Base-by-base conservation (phyloP, 1,284 basidiomycete genomes). In the Lentinula novae-zelandiae region DNA sequence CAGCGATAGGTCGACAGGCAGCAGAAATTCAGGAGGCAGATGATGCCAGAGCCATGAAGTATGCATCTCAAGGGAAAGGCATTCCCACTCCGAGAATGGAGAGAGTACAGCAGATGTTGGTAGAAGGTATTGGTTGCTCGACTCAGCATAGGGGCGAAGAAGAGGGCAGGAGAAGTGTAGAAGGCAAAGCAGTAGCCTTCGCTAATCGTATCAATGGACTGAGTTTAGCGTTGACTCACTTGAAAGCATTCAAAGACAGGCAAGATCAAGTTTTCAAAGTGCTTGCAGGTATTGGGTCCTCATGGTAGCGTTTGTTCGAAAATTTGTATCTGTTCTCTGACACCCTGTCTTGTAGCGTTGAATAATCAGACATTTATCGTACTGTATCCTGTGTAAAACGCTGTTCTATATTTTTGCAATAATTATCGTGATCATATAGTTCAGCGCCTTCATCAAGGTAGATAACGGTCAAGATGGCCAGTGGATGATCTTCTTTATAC, bases 221-320 rank as follows among this genome's bases (percentile, higher is more conserved):
- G 5, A 86, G 87, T 64, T 67, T 93, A 60, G 79, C 78, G 0
- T 83, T 92, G 81, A 89, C 85, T 53, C 77, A 76, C 68, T 71
- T 93, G 63, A 79, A 77, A 63, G 82, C 86, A 52, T 93, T 93
- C 69, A 82, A 77, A 65, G 87, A 92, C 67, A 71, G 89, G 56
- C 89, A 92, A 72, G 78, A 78, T 2, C 78, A 83, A 60, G 87
- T 91, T 10, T 93, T 93, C 70, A 82, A 82, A 69, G 84, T 92
- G 7, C 72, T 90, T 42, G 75, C 77, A 39, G 80, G 84, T 6
- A 69, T 76, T 59, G 63, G 65, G 10, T 60, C 56, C 17, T 61
- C 40, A 52, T 55, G 48, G n/a, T 39, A 53, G 38, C 15, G 31
- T n/a, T 38, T 12, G 17, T 34, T 36, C 10, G 2, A 9, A 10